phyloP scores from a whole-genome alignment of 495 filamentous ascomycete species.

The Penicillium dipodomyicola region DNA sequence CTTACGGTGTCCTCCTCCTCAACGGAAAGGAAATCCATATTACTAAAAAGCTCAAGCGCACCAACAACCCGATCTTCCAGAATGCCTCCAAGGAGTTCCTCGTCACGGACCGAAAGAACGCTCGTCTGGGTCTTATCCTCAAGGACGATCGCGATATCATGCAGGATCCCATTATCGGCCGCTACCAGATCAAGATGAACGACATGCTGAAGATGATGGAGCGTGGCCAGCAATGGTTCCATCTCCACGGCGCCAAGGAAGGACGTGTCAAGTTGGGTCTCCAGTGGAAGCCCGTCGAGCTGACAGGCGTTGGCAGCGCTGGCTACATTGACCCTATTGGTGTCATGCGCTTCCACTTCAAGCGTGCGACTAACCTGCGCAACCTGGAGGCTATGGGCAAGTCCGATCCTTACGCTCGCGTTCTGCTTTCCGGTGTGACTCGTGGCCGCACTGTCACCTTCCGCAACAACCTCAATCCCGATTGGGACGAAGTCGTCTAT shows the following conservation, averaged over 20 bases:
- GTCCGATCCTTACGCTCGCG: conserved; percentile 89
- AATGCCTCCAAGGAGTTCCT: conserved; percentile 88
- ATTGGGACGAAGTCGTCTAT: conserved; percentile 96
- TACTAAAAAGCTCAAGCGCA: conserved; percentile 88
- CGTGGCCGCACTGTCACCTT: conserved; percentile 92
- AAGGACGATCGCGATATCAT: conserved; percentile 89
- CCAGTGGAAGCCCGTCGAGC: conserved; percentile 90
- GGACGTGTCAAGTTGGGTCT: conserved; percentile 85
- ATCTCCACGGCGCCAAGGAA: conserved; percentile 73
- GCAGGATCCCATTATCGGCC: conserved; percentile 81
- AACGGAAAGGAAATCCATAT: conserved; percentile 85
- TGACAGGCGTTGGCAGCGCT: conserved; percentile 76
- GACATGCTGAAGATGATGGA: conserved; percentile 88
- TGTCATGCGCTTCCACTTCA: conserved; percentile 91
- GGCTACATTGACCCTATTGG: conserved; percentile 93
- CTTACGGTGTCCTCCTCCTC: conserved; percentile 81
- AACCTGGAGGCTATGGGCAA: conserved; percentile 96
- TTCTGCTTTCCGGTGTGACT: conserved; percentile 84
- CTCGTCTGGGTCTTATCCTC: conserved; percentile 84
- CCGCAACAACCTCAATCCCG: conserved; percentile 90
- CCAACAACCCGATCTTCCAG: conserved; percentile 93
- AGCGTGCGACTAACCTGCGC: conserved; percentile 73
- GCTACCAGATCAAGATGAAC: conserved; percentile 89
- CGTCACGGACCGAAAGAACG: conserved; percentile 86
- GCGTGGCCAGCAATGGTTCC: conserved; percentile 96